Evolutionary conservation across 2,329 filamentous ascomycete genomes (phyloP), one percentile per base, ranked within the genome.

Genomic region (Pseudofabraea citricarpa): DNA sequence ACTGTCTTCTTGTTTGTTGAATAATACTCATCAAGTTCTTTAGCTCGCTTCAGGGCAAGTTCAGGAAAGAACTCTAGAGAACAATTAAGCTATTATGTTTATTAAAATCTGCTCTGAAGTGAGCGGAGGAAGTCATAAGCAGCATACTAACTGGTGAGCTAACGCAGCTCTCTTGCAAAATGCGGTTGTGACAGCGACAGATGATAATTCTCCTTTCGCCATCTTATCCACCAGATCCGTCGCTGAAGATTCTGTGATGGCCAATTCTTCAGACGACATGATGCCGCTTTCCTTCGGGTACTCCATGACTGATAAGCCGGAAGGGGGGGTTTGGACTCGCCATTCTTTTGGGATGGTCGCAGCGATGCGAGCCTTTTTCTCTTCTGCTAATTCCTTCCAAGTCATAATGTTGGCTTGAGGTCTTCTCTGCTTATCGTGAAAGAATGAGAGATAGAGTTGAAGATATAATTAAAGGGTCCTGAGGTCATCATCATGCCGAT

Each of bases 111-210:
- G 3, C 29, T 4, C 7, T 7, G 29, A 32, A 32, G 12, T 32
- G 26, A 6, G 5, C 5, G 15, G 26, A 29, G 15, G 18, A 13
- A 32, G 13, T 7, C n/a, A 26, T n/a, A 5, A 20, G 29, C 22
- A 19, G 35, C 41, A 37, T 33, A 55, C 54, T 20, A 77, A 50
- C 56, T 77, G 73, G 48, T 77, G 73, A 4, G 72, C 73, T 23
- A 71, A 68, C 1, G 71, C 65, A 6, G 73, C 72, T 32, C 69
- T 60, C 53, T 75, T 74, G 51, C 70, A 74, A 47, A 75, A 76
- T 0, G 71, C 70, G 41, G 52, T 58, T 2, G 69, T 69, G 6
- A 76, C 71, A 37, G 73, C 63, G 43, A 70, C 67, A 44, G 74
- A 68, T 8, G 64, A 73, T 64, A 70, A 73, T 55, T 60, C 53